Percentiles rank a stretch among this genome's conserved stretches.
These are phyloP conservation scores for Penicillium manginii DNA, from an alignment of 495 filamentous ascomycete species.

Conservation along the genomic window DNA sequence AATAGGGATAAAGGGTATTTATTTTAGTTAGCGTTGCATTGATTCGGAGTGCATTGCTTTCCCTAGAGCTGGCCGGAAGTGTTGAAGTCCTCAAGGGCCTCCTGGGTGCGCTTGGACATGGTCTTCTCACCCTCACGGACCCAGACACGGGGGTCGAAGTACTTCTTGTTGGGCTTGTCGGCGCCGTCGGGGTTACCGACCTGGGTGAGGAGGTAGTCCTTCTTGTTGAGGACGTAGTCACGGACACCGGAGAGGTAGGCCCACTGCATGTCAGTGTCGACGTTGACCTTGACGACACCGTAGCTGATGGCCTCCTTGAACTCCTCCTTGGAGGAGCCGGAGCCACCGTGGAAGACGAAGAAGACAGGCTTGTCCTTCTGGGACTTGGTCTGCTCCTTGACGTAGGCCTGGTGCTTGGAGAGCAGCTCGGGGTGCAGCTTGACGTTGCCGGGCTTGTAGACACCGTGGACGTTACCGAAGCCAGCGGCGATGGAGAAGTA, in stretches of 20 bases:
- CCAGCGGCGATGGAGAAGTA: constrained; percentile 98
- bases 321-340: constrained; percentile 86
- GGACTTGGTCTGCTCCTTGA: constrained; percentile 70
- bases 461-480: constrained; percentile 98
- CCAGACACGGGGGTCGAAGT: constrained; percentile 77
- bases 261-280: constrained; percentile 75
- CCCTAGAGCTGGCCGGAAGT: constrained; percentile 79
- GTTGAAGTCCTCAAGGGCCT: constrained; percentile 90
- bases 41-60: constrained; percentile 3
- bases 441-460: constrained; percentile 99
- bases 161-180: constrained; percentile 99
- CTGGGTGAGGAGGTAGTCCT: constrained; percentile 83
- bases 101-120: constrained; percentile 80
- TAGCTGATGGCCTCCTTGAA: constrained; percentile 84
- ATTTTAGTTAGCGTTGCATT: background rate
- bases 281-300: constrained; percentile 95
- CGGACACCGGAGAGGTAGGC: constrained; percentile 89
- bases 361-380: constrained; percentile 88
- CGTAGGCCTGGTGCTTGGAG: constrained; percentile 89
- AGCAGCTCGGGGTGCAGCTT: constrained; percentile 93
- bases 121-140: constrained; percentile 97
- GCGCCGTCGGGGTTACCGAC: constrained; percentile 95
- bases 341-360: constrained; percentile 99
- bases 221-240: constrained; percentile 91
- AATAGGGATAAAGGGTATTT: background rate